These are phyloP conservation scores for Aspergillus sclerotioniger DNA, from an alignment of 495 filamentous ascomycete genomes.

Conservation along the genomic window DNA sequence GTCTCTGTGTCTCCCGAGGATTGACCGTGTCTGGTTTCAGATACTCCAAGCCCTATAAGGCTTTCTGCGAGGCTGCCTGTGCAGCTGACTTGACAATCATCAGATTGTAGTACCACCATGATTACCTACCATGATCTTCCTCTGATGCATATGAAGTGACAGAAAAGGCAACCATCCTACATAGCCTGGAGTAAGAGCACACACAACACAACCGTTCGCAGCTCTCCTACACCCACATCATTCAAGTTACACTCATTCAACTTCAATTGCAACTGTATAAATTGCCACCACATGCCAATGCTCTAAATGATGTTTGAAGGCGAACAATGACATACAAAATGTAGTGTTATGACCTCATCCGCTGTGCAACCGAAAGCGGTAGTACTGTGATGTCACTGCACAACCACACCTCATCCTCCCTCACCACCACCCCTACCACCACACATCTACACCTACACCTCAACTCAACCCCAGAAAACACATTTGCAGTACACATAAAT, in stretches of 20 bases:
- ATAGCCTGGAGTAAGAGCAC: not conserved
- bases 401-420: not conserved
- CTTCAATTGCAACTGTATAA: not conserved
- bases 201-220: not conserved
- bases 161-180: too few relatives aligned
- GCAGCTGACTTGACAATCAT: too few relatives aligned
- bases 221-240: not conserved
- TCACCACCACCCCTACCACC: not conserved
- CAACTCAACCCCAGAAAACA: not conserved
- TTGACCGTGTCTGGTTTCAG: too few relatives aligned
- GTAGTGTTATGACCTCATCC: not conserved
- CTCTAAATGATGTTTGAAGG: not conserved
- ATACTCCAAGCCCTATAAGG: too few relatives aligned
- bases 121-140: too few relatives aligned
- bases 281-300: not conserved
- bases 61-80: too few relatives aligned
- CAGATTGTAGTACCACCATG: too few relatives aligned
- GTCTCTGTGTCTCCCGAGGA: too few relatives aligned
- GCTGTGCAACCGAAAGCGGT: constrained; percentile 4
- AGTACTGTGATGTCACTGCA: constrained; percentile 7
- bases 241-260: not conserved
- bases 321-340: not conserved
- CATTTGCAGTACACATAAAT: not conserved
- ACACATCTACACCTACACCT: not conserved
- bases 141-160: too few relatives aligned